Conservation (phyloP, 2,329 filamentous ascomycete genomes). For the Chaetomiaceae sp. region DNA sequence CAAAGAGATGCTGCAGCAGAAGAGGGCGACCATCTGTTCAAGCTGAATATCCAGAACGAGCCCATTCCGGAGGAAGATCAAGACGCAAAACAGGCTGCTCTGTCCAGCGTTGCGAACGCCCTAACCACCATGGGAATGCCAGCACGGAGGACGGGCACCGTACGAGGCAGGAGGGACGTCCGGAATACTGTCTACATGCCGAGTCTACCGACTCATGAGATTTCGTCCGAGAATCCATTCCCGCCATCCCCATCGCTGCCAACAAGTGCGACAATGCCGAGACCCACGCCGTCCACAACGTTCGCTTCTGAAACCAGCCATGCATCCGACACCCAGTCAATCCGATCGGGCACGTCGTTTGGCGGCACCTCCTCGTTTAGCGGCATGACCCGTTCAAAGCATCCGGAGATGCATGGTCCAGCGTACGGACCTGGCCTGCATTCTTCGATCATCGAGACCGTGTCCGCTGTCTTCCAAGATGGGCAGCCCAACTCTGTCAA, state of each 20-base stretch:
- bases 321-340: constrained; percentile 80
- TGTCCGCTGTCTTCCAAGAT: constrained; percentile 79
- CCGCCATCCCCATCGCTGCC: constrained; percentile 38
- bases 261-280: constrained; percentile 32
- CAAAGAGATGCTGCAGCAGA: constrained; percentile 62
- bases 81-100: constrained; percentile 65
- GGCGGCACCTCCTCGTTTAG: constrained; percentile 36
- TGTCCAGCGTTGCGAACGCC: constrained; percentile 71
- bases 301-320: constrained; percentile 61
- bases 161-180: constrained; percentile 84
- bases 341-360: constrained; percentile 81
- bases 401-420: constrained; percentile 73
- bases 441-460: constrained; percentile 83
- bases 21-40: constrained; percentile 65
- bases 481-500: constrained; percentile 67
- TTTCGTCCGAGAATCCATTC: constrained; percentile 33
- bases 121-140: constrained; percentile 64
- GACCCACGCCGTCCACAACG: constrained; percentile 47
- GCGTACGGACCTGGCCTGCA: constrained; percentile 76
- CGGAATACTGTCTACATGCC: constrained; percentile 86
- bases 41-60: constrained; percentile 73
- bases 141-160: constrained; percentile 66
- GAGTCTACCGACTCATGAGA: constrained; percentile 34
- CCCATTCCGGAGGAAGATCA: constrained; percentile 75
- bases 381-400: constrained; percentile 64